phyloP scores from a whole-genome alignment of 2,329 filamentous ascomycete species.

The Orbilia brochopaga region DNA sequence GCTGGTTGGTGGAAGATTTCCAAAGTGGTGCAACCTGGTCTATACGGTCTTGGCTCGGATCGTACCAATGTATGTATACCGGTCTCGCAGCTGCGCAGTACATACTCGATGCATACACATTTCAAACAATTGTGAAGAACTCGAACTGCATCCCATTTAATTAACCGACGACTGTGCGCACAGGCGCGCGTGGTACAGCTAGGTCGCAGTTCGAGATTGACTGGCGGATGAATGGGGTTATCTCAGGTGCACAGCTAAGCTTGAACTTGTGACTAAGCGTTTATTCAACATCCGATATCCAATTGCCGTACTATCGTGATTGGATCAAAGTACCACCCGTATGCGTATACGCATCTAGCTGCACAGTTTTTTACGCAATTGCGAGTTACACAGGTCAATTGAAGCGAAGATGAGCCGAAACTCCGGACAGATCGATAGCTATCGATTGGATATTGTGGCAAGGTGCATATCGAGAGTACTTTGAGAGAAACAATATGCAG shows the following conservation, averaged over 20 bases:
- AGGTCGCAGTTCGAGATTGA: no score
- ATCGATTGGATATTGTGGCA: not conserved
- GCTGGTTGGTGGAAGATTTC: slow-evolving; percentile 48
- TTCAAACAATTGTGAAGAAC: no score
- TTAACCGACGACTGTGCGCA: no score
- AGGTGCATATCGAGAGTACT: not conserved
- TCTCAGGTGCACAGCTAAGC: no score
- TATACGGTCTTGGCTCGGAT: slow-evolving; percentile 11
- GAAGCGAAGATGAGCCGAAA: slow-evolving; percentile 1
- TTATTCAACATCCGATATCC: no score
- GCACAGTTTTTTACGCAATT: not conserved
- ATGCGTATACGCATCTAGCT: not conserved
- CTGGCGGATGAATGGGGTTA: no score
- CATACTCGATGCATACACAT: not conserved
- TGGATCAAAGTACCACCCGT: no score
- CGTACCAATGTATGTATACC: slow-evolving; percentile 4
- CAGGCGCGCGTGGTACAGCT: no score
- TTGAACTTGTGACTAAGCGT: no score
- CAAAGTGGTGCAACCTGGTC: not conserved
- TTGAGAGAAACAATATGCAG: not conserved
- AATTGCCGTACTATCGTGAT: no score
- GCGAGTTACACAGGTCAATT: not conserved
- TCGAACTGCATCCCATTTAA: no score
- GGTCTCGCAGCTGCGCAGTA: not conserved
- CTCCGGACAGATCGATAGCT: not conserved